Conservation (phyloP, 192 early-diverging fungal genomes). For the Umbelopsis isabellina region DNA sequence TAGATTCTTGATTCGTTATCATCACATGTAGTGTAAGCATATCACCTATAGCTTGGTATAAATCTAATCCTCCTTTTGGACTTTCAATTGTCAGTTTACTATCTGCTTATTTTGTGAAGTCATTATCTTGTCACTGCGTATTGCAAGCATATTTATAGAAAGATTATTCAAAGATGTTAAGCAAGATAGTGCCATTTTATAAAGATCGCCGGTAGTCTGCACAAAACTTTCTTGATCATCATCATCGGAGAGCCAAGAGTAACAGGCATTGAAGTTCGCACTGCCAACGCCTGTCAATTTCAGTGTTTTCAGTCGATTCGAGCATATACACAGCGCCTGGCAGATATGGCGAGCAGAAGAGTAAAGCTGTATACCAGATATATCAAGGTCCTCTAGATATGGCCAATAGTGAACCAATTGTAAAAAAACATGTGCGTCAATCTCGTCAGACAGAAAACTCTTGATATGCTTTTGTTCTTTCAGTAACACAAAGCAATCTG, state of each 20-base stretch:
- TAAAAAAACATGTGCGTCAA: neutral
- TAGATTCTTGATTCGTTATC: too few relatives aligned
- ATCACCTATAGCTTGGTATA: too few relatives aligned
- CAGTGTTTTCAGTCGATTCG: neutral
- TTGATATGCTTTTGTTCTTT: constrained; percentile 2
- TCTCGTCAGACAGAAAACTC: neutral
- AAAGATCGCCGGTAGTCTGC: neutral
- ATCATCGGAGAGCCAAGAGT: neutral
- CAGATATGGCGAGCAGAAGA: neutral
- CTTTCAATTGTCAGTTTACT: neutral
- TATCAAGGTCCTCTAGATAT: neutral
- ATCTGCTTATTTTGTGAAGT: neutral
- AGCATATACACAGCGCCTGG: neutral
- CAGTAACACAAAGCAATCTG: neutral
- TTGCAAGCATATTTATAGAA: constrained; percentile 5
- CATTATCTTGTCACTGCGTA: neutral
- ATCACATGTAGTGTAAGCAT: too few relatives aligned
- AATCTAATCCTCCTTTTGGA: too few relatives aligned
- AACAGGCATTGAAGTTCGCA: neutral
- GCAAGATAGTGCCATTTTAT: neutral
- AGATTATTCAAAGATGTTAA: neutral
- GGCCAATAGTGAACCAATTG: neutral
- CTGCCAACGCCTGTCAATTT: neutral
- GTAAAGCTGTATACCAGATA: neutral
- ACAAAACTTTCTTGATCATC: neutral